Conservation (phyloP, 352 stramenopile genomes). For the Pythium sp. region DNA sequence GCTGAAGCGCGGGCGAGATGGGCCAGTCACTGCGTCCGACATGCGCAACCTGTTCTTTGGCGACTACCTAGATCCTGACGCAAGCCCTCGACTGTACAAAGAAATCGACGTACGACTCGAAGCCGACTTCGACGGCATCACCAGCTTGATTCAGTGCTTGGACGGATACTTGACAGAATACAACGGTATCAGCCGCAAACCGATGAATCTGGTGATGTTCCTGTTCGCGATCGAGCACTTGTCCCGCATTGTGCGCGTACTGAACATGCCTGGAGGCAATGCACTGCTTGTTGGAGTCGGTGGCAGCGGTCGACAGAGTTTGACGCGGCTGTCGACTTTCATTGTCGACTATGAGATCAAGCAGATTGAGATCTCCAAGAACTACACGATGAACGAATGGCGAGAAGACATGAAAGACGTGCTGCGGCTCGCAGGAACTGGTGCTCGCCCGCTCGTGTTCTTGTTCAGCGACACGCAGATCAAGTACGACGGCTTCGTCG, state of each 20-base stretch:
- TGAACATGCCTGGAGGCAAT: conserved; percentile 95
- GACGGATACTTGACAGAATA: conserved; percentile 91
- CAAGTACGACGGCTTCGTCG: conserved; percentile 94
- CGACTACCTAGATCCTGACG: conserved; percentile 87
- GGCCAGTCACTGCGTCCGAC: conserved; percentile 66
- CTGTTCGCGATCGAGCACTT: conserved; percentile 95
- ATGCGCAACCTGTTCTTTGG: conserved; percentile 93
- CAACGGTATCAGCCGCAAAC: conserved; percentile 91
- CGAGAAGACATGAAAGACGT: conserved; percentile 94
- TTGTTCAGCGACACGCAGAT: conserved; percentile 96
- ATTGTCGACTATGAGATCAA: conserved; percentile 92
- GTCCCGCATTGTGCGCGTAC: conserved; percentile 87
- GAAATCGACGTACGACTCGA: conserved; percentile 74
- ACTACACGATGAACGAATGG: conserved; percentile 94
- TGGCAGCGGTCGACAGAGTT: conserved; percentile 89
- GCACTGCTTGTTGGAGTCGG: conserved; percentile 92
- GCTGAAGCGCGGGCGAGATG: conserved; percentile 71
- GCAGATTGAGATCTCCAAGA: conserved; percentile 95
- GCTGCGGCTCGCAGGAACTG: conserved; percentile 86
- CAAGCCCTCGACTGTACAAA: conserved; percentile 72
- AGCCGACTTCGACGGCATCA: conserved; percentile 72
- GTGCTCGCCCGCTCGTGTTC: conserved; percentile 87
- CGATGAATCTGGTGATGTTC: conserved; percentile 97
- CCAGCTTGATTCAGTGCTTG: conserved; percentile 77
- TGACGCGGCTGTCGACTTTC: conserved; percentile 91